Base-by-base conservation (phyloP, 2,329 filamentous ascomycete genomes). In the Penicillium sp. region DNA sequence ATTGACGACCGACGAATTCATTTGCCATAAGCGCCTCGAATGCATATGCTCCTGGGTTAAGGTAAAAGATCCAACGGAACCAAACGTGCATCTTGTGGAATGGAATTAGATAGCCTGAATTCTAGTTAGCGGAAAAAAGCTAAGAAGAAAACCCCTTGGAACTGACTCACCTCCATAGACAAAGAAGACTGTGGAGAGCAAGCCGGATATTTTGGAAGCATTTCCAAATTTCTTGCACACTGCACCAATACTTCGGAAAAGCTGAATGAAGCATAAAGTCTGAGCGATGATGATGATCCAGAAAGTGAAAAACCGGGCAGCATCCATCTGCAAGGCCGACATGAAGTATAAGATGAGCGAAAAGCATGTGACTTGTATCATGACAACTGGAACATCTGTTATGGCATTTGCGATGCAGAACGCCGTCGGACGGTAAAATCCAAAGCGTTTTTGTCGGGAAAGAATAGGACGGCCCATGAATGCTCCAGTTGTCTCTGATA, bases 21-120 rank as follows among this genome's bases (percentile, higher is more conserved):
- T 90, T 91, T 0, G 85, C 80, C 63, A 90, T 77, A 0, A 91
- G 71, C 0, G 83, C 82, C 54, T 90, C 84, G 42, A 89, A 91
- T 0, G 79, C 85, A 54, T 90, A 90, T 0, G 86, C 80, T 7
- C 89, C 72, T 0, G 87, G 87, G 60, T 87, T 79, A 19, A 87
- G 77, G 75, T 83, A 86, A 60, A 79, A 85, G 9, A 87, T 72
- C 85, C 84, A 87, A 16, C 71, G 69, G 43, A 87, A 84, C 83
- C 83, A 87, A 1, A 79, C 78, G 39, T 84, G 82, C 84, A 87
- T 86, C 48, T 82, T 73, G 0, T 78, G 72, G 51, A 83, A 83
- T 1, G 77, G 78, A 45, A 87, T 85, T 66, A 86, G 76, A 67
- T 84, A 87, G n/a, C 85, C 85, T 39, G 18, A 5, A 2, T 4